Conservation (phyloP, 1,139 yeast species). For the Cylindricascospora bacillispora region DNA sequence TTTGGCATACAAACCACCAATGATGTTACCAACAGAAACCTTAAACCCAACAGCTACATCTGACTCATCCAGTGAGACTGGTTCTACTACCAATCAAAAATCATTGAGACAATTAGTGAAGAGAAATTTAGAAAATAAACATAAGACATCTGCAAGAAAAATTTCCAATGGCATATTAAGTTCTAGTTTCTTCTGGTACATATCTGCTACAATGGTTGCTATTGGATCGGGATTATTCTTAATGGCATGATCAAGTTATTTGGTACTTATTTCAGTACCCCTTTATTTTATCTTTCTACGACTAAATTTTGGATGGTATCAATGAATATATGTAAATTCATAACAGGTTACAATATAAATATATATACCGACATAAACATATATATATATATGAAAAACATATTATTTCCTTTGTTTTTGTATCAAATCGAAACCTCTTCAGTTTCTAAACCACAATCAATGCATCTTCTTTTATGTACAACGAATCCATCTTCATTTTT, state of each 20-base stretch:
- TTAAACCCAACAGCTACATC: constrained; percentile 61
- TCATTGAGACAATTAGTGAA: constrained; percentile 39
- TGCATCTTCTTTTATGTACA: constrained; percentile 50
- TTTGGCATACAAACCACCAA: constrained; percentile 83
- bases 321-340: constrained; percentile 1
- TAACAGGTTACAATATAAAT: neutral
- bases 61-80: constrained; percentile 11
- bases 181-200: constrained; percentile 18
- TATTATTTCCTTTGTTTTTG: too few relatives aligned
- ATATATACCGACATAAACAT: too few relatives aligned
- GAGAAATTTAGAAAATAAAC: constrained; percentile 68
- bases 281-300: too few relatives aligned
- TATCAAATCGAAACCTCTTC: constrained; percentile 45
- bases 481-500: constrained; percentile 33
- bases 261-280: neutral
- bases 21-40: constrained; percentile 89
- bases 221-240: constrained; percentile 21
- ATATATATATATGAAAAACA: too few relatives aligned
- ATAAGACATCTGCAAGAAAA: constrained; percentile 54
- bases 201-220: constrained; percentile 18
- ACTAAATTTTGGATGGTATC: too few relatives aligned
- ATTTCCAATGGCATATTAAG: constrained; percentile 8
- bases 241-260: constrained; percentile 3
- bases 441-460: constrained; percentile 73
- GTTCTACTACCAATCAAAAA: constrained; percentile 20